Evolutionary conservation across 2,329 filamentous ascomycete genomes (phyloP).

Genomic region (Alternaria novae-zelandiae): DNA sequence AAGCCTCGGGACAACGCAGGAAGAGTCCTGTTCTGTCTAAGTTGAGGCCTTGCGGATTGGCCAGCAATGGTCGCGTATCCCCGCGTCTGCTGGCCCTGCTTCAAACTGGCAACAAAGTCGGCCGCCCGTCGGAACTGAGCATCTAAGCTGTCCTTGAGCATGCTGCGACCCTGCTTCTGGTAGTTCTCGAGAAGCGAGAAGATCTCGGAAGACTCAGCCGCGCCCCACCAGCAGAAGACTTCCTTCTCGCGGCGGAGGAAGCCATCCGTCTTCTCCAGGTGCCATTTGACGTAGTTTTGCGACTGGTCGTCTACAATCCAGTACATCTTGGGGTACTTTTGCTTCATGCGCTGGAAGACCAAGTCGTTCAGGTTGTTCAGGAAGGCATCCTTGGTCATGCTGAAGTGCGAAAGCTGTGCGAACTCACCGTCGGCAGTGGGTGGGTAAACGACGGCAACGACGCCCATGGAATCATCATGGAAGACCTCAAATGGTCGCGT

Average conservation of each 20-base stretch:
- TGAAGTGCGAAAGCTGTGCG: conserved; percentile 86
- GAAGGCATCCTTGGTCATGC: conserved; percentile 94
- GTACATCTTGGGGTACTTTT: conserved; percentile 86
- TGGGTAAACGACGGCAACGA: conserved; percentile 85
- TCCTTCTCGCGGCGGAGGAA: conserved; percentile 85
- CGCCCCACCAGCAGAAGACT: conserved; percentile 95
- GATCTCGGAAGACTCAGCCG: conserved; percentile 81
- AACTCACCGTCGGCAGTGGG: conserved; percentile 69
- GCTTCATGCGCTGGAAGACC: conserved; percentile 90
- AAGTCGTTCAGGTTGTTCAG: conserved; percentile 94
- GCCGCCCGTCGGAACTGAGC: conserved; percentile 82
- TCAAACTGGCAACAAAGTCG: conserved; percentile 68
- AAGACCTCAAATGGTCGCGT: conserved; percentile 87
- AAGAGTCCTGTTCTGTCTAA: conserved; percentile 34
- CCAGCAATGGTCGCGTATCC: conserved; percentile 63
- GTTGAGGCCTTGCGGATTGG: conserved; percentile 32
- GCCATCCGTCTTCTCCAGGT: conserved; percentile 95
- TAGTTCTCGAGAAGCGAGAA: conserved; percentile 86
- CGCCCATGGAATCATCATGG: conserved; percentile 93
- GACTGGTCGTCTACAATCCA: conserved; percentile 98
- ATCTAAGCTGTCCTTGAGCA: conserved; percentile 90
- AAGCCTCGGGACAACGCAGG: conserved; percentile 57
- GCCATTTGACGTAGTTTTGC: conserved; percentile 91
- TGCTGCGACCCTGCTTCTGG: conserved; percentile 78
- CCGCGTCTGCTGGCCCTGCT: conserved; percentile 68